Evolutionary conservation across 1,284 basidiomycete species (phyloP).

Genomic region (Malassezia japonica): DNA sequence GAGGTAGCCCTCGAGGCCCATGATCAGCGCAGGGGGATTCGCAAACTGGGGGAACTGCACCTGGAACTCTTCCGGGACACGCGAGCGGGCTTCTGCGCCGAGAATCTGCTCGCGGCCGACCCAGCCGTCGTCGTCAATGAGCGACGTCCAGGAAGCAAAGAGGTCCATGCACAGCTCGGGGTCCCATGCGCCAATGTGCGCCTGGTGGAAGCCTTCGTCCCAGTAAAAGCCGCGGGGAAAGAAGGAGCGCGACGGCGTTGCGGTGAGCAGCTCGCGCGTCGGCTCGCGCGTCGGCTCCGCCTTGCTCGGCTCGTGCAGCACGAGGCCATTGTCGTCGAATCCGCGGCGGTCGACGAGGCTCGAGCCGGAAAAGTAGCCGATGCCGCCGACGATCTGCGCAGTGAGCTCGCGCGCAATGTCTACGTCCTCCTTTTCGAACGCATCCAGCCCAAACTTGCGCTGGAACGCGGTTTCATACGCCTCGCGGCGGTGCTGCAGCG

Average conservation of each 20-base stretch:
- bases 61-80: constrained; percentile 70
- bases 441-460: constrained; percentile 58
- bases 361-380: constrained; percentile 87
- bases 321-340: constrained; percentile 69
- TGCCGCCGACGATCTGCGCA: constrained; percentile 76
- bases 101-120: constrained; percentile 88
- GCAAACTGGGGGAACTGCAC: constrained; percentile 85
- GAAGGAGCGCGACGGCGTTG: constrained; percentile 85
- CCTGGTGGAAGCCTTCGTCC: constrained; percentile 91
- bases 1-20: constrained; percentile 81
- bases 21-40: constrained; percentile 83
- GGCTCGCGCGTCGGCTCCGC: constrained; percentile 49
- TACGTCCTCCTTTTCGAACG: constrained; percentile 53
- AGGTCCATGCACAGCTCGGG: constrained; percentile 83
- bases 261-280: constrained; percentile 62
- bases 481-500: constrained; percentile 60
- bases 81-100: constrained; percentile 77
- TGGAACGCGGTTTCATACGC: constrained; percentile 64
- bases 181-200: constrained; percentile 83
- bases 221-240: constrained; percentile 96
- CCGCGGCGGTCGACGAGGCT: constrained; percentile 76
- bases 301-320: constrained; percentile 22
- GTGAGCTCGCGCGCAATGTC: constrained; percentile 76
- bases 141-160: constrained; percentile 72
- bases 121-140: constrained; percentile 89